Evolutionary conservation across 305 asterid genomes (phyloP).

Genomic region (Rubia tinctorum): DNA sequence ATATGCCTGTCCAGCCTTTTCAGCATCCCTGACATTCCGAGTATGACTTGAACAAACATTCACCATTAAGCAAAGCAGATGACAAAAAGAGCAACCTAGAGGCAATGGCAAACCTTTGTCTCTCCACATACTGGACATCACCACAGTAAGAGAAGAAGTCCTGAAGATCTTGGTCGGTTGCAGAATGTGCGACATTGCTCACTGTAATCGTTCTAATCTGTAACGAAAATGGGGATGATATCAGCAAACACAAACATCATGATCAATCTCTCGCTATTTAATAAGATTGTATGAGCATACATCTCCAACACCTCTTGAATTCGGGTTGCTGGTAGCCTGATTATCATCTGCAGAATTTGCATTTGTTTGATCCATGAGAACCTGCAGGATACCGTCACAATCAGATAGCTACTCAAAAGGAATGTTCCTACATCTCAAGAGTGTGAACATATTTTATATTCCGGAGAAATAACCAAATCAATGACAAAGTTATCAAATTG

Average conservation of each 20-base stretch:
- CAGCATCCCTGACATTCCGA: conserved; percentile 33
- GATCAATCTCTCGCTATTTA: neutral
- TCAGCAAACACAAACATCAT: neutral
- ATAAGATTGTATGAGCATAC: conserved; percentile 25
- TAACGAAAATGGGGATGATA: conserved; percentile 1
- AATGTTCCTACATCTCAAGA: neutral
- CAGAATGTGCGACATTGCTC: conserved; percentile 39
- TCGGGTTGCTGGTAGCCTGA: conserved; percentile 21
- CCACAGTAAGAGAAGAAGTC: conserved; percentile 55
- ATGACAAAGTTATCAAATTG: neutral
- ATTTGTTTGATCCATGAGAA: conserved; percentile 26
- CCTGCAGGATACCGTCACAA: conserved; percentile 20
- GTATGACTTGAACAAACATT: neutral
- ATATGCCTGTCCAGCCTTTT: conserved; percentile 39
- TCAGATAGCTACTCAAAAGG: neutral
- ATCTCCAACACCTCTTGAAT: conserved; percentile 32
- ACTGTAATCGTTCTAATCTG: conserved; percentile 48
- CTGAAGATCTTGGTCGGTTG: conserved; percentile 36
- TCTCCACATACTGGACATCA: conserved; percentile 43
- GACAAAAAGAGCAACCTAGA: neutral
- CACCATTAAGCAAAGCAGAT: neutral
- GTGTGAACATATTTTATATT: neutral
- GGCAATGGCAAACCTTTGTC: conserved; percentile 37
- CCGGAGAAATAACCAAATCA: neutral
- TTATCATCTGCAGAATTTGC: conserved; percentile 21